phyloP scores from a whole-genome alignment of 495 filamentous ascomycete species.

The Penicillium taxi region DNA sequence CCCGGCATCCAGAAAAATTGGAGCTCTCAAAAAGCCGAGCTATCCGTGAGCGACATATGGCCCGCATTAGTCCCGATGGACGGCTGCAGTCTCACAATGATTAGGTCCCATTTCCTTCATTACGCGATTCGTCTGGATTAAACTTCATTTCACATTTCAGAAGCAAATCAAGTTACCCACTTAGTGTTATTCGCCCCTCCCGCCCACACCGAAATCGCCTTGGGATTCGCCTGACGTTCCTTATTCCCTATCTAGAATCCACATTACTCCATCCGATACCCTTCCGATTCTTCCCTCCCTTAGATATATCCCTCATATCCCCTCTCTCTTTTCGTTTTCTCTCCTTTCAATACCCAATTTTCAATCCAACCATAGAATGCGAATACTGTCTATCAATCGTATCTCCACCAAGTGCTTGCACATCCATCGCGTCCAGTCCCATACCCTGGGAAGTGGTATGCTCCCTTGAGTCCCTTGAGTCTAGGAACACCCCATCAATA shows the following conservation, averaged over 20 bases:
- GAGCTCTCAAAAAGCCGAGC: neutral
- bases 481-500: neutral
- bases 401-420: conserved; percentile 29
- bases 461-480: conserved; percentile 18
- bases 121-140: too few species aligned
- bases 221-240: neutral
- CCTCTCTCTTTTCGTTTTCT: conserved; percentile 1
- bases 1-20: neutral
- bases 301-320: conserved; percentile 6
- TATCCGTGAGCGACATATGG: neutral
- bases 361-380: conserved; percentile 12
- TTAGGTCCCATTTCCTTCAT: too few species aligned
- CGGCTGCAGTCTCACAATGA: neutral
- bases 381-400: conserved; percentile 7
- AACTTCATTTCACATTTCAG: too few species aligned
- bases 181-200: too few species aligned
- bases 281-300: too few species aligned
- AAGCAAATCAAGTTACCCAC: too few species aligned
- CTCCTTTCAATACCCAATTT: conserved; percentile 1
- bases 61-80: conserved; percentile 7
- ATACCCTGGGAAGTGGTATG: conserved; percentile 29
- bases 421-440: conserved; percentile 30
- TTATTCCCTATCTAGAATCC: too few species aligned
- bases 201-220: neutral
- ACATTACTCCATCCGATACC: too few species aligned